phyloP scores from a whole-genome alignment of 345 rosid species.

The Salix udensis region DNA sequence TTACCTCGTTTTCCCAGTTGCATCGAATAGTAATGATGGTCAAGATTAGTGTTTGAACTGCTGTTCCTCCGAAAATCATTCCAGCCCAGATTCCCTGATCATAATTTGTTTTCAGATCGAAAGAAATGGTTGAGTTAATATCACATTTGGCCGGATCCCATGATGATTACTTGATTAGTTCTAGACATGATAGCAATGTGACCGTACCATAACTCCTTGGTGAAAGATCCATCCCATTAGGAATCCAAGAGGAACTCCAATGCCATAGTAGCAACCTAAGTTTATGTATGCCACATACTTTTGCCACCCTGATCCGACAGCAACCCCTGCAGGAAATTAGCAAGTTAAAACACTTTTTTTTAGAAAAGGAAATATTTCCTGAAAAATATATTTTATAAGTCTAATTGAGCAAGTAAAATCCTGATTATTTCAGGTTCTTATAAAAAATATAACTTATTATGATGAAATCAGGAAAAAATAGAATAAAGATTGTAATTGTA shows the following conservation, averaged over 20 bases:
- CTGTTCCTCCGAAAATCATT: conserved; percentile 87
- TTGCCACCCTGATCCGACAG: conserved; percentile 98
- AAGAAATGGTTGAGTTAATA: not conserved
- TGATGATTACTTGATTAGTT: no score
- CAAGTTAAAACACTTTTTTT: no score
- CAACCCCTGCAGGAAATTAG: conserved; percentile 51
- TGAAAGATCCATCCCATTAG: conserved; percentile 83
- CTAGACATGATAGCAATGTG: not conserved
- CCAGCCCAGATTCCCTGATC: conserved; percentile 87
- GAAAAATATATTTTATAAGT: no score
- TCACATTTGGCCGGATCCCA: not conserved
- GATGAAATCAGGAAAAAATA: no score
- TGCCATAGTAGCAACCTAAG: conserved; percentile 71
- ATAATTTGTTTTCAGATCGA: not conserved
- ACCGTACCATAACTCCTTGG: conserved; percentile 66
- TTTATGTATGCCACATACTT: conserved; percentile 82
- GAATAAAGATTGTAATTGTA: not conserved
- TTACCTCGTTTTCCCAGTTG: conserved; percentile 81
- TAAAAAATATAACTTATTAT: no score
- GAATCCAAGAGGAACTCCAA: conserved; percentile 78
- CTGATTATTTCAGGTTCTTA: no score
- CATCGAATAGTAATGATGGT: conserved; percentile 50
- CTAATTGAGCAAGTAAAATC: no score
- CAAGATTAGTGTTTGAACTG: conserved; percentile 57
- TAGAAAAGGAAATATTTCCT: no score